phyloP scores from a whole-genome alignment of 2,329 filamentous ascomycete genomes.

The Xylaria multiplex region DNA sequence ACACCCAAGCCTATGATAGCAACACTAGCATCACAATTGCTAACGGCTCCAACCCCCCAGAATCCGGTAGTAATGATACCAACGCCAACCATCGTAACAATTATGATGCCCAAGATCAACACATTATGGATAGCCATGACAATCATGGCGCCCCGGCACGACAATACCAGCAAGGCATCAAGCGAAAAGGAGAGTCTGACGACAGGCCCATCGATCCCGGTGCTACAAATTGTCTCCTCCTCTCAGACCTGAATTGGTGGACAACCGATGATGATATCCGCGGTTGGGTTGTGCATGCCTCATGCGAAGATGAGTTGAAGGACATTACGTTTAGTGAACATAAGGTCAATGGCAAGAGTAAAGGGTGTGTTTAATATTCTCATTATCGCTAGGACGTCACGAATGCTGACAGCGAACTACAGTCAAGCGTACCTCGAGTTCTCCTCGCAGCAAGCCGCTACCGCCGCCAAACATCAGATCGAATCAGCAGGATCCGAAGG shows the following conservation, averaged over 20 bases:
- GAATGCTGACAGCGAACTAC: slow-evolving; percentile 28
- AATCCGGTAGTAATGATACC: slow-evolving; percentile 38
- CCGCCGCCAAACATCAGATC: slow-evolving; percentile 83
- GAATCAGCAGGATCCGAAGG: slow-evolving; percentile 67
- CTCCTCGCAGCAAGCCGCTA: slow-evolving; percentile 82
- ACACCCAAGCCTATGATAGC: slow-evolving; percentile 52
- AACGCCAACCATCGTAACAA: slow-evolving; percentile 54
- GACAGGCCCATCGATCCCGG: slow-evolving; percentile 67
- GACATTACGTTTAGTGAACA: slow-evolving; percentile 98
- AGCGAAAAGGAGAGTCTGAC: slow-evolving; percentile 69
- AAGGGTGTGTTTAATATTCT: slow-evolving; percentile 73
- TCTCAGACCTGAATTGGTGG: slow-evolving; percentile 97
- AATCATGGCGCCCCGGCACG: slow-evolving; percentile 46
- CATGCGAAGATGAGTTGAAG: slow-evolving; percentile 83
- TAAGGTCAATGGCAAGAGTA: slow-evolving; percentile 98
- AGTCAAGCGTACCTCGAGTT: slow-evolving; percentile 88
- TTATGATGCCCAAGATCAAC: slow-evolving; percentile 51
- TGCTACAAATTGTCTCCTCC: slow-evolving; percentile 77
- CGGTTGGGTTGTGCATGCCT: slow-evolving; percentile 82
- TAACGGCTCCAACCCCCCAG: slow-evolving; percentile 48
- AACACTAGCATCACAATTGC: slow-evolving; percentile 55
- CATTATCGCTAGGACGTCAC: neutral
- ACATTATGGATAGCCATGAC: slow-evolving; percentile 48
- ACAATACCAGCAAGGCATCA: slow-evolving; percentile 64
- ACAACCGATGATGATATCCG: slow-evolving; percentile 94